Evolutionary conservation across 2,329 filamentous ascomycete species (phyloP), one percentile per base, ranked within the genome.

Genomic region (Colletotrichum sp.): DNA sequence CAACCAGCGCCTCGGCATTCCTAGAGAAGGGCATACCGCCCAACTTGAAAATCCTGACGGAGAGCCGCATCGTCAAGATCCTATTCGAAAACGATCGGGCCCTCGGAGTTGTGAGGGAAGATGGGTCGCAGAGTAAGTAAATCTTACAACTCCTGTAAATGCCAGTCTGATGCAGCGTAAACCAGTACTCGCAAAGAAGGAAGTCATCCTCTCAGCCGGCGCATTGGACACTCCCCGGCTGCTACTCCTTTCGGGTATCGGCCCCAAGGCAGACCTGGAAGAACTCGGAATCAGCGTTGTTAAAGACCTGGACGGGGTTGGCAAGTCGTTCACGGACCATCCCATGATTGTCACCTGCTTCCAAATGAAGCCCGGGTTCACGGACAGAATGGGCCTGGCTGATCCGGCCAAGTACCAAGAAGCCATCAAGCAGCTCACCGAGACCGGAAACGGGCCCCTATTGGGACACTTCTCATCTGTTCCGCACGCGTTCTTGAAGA

Each of bases 11-110:
- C 26, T 72, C 72, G 34, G 72, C 72, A 16, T 75, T 75, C 13
- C 10, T 75, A 16, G 69, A 43, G 1, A 67, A 32, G 15, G 21
- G 10, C 2, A 15, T 55, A 16, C 43, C 57, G 21, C 8, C 94
- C 13, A 98, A 98, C 86, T 85, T 98, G 84, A 96, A 94, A 28
- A 89, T 98, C 76, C 88, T 98, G 76, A 98, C 95, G 81, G 93
- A 98, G 82, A 94, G 95, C 28, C 97, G 95, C 92, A 95, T 98
- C 75, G 94, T 92, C 83, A 94, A 93, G 84, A 86, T 98, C 82
- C 94, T 96, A 79, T 90, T 97, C 65, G 86, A 89, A 67, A 90
- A 90, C 78, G 91, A 92, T 80, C 90, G 89, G 61, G 95, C 95
- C 76, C 93, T 90, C 13, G 94, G 95, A 7, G 61, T 72, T 57